phyloP scores from a whole-genome alignment of 1,284 basidiomycete species.

The Melampsora occidentalis region DNA sequence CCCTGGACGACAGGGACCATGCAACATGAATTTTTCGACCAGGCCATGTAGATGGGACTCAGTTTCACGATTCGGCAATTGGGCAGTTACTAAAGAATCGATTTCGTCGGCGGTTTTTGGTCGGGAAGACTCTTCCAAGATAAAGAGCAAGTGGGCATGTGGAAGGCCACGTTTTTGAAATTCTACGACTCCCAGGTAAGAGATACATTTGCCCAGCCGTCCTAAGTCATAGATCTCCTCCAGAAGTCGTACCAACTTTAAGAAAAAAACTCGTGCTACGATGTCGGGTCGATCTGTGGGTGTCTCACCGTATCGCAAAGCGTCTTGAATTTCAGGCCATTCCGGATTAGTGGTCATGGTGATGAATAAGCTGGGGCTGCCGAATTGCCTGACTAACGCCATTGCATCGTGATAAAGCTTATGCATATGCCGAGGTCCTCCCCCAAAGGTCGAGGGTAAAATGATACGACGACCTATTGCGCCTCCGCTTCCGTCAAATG shows the following conservation, averaged over 20 bases:
- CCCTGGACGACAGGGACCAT: constrained; percentile 1
- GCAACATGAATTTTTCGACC: background rate
- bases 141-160: constrained; percentile 3
- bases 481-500: background rate
- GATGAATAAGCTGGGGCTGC: constrained; percentile 55
- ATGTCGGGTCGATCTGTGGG: constrained; percentile 7
- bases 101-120: background rate
- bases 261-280: background rate
- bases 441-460: constrained; percentile 54
- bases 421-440: constrained; percentile 53
- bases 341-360: constrained; percentile 56
- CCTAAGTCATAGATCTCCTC: background rate
- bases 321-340: constrained; percentile 46
- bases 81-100: background rate
- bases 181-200: constrained; percentile 4
- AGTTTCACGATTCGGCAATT: background rate
- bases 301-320: background rate
- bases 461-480: constrained; percentile 48
- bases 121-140: background rate
- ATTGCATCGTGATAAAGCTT: constrained; percentile 55
- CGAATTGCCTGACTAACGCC: constrained; percentile 51
- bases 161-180: constrained; percentile 13
- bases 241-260: background rate
- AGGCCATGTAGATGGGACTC: background rate
- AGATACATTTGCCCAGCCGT: background rate